phyloP scores from a whole-genome alignment of 2,329 filamentous ascomycete species.

The Dactylellina parvicollis region DNA sequence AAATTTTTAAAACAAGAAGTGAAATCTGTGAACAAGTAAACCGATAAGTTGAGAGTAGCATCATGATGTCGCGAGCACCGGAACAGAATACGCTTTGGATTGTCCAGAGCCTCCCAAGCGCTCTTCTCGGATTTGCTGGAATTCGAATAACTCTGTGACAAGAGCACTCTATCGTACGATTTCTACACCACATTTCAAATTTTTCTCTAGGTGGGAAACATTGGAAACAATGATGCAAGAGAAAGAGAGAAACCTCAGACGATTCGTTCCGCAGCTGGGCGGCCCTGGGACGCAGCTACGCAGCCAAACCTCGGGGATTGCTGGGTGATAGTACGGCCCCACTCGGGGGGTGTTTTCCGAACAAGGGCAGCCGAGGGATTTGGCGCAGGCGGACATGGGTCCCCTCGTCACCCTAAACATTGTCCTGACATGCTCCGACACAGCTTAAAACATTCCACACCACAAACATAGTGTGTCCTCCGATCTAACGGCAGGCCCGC shows the following conservation, averaged over 20 bases:
- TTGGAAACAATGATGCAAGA: slow-evolving; percentile 8
- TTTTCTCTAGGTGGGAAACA: background rate
- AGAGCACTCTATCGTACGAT: slow-evolving; percentile 37
- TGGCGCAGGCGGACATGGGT: background rate
- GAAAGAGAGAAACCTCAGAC: slow-evolving; percentile 34
- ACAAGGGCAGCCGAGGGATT: slow-evolving; percentile 16
- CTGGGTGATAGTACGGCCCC: slow-evolving; percentile 4
- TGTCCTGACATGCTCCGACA: slow-evolving; percentile 51
- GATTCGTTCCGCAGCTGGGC: slow-evolving; percentile 17
- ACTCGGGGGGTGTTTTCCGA: slow-evolving; percentile 42
- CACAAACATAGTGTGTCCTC: slow-evolving; percentile 37
- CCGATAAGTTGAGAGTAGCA: slow-evolving; percentile 22
- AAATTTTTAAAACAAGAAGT: no score
- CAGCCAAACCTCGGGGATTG: slow-evolving; percentile 13
- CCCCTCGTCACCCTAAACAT: slow-evolving; percentile 39
- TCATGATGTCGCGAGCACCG: slow-evolving; percentile 12
- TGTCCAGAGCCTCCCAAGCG: no score
- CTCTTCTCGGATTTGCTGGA: slow-evolving; percentile 4
- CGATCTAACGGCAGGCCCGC: background rate
- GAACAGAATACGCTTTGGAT: slow-evolving; percentile 1
- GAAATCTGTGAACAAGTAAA: no score
- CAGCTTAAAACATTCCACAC: slow-evolving; percentile 51
- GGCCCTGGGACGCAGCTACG: slow-evolving; percentile 18
- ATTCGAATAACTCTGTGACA: no score
- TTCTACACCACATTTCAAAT: slow-evolving; percentile 18